Evolutionary conservation across 179 eudicot genomes (phyloP), one percentile per base, ranked within the genome.

Genomic region (Beta macrorhiza): DNA sequence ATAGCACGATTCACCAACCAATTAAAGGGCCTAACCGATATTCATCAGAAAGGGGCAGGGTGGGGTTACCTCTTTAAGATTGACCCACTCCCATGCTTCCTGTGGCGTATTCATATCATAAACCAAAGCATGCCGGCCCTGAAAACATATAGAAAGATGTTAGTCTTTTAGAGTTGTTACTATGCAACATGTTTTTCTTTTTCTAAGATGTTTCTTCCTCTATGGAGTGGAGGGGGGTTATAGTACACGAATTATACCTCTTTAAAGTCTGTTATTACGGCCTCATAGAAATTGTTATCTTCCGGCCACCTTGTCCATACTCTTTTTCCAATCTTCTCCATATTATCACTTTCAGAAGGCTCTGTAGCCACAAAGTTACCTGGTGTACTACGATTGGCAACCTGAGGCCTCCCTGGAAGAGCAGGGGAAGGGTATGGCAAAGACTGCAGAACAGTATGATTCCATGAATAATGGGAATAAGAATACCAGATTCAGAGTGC

Each of bases 221-320:
- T 11, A 1, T 15, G 12, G 1, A 61, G 1, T 47, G 49, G 42
- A 17, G 4, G 65, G 74, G 75, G 32, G 61, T 51, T 14, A 29
- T 2, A 45, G 55, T 69, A 47, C 55, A 47, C 37, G 22, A 45
- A 56, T 3, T 10, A 25, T 85, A 85, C 87, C 55, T 82, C 87
- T 75, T 85, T 79, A 67, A 80, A 90, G 75, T 90, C 91, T 19
- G 86, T 82, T 77, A 91, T 89, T 47, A 88, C 81, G 72, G 93
- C 93, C 85, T 90, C 93, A 47, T 90, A 90, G 84, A 91, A 91
- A 76, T 87, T 88, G 74, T 90, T 90, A 72, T 91, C 95, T 64
- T 89, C 93, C 37, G 91, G 92, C 93, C 95, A 89, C 79, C 92
- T 85, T 16, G 89, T 90, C 93, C 91, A 84, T 37, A 91, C 92